These are phyloP conservation scores for Fusarium sp. DNA, from an alignment of 2,329 filamentous ascomycete species.

Conservation along the genomic window DNA sequence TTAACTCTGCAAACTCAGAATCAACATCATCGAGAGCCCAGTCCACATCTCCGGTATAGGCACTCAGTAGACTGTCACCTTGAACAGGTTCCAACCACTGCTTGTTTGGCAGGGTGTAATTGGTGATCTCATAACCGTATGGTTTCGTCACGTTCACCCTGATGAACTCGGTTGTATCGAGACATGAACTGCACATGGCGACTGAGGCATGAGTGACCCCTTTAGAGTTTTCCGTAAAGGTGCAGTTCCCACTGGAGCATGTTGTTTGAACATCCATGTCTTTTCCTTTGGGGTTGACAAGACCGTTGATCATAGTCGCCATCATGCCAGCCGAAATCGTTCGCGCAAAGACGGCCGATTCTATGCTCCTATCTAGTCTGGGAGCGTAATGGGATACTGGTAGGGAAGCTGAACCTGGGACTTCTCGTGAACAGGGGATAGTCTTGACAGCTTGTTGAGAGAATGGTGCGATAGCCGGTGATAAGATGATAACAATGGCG, in stretches of 20 bases:
- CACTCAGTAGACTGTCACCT: neutral
- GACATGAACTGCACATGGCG: conserved; percentile 9
- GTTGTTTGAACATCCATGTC: neutral
- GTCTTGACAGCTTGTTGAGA: conserved; percentile 8
- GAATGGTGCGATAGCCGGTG: conserved; percentile 9
- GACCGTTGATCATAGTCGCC: neutral
- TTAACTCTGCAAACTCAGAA: neutral
- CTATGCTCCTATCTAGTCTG: fast-evolving
- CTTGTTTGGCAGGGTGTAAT: neutral
- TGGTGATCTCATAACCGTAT: fast-evolving
- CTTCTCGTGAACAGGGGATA: neutral
- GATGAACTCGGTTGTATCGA: conserved; percentile 2
- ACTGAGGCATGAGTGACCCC: conserved; percentile 6
- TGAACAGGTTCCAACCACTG: neutral
- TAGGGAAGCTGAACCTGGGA: neutral
- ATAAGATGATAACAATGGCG: neutral
- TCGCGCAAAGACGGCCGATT: fast-evolving
- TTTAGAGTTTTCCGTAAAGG: neutral
- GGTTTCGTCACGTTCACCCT: neutral
- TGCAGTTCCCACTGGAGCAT: conserved; percentile 11
- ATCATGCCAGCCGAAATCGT: neutral
- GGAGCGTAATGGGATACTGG: conserved; percentile 2
- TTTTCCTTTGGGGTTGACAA: conserved; percentile 3
- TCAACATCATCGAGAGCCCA: neutral
- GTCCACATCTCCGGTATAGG: neutral